phyloP scores from a whole-genome alignment of 1,284 basidiomycete genomes.

The Grifola frondosa region DNA sequence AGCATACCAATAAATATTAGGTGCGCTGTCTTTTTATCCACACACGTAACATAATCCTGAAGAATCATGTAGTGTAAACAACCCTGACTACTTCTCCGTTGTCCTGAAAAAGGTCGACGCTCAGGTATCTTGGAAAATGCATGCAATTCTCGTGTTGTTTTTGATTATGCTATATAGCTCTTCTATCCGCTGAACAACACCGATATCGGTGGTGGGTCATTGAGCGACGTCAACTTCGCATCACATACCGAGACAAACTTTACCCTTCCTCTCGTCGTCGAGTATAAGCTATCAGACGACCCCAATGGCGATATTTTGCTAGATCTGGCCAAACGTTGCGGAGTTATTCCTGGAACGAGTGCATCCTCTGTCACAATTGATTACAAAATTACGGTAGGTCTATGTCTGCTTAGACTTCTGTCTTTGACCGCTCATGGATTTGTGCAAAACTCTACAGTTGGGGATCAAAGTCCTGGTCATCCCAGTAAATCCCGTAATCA shows the following conservation, averaged over 20 bases:
- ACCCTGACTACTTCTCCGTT: constrained; percentile 86
- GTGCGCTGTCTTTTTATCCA: constrained; percentile 26
- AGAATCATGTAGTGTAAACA: constrained; percentile 57
- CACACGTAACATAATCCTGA: background rate
- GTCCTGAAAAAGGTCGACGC: constrained; percentile 71
- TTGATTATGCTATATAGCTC: constrained; percentile 44
- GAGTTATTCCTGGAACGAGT: constrained; percentile 42
- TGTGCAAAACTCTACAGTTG: constrained; percentile 44
- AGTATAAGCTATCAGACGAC: constrained; percentile 65
- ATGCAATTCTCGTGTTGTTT: too few relatives aligned
- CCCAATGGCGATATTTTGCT: constrained; percentile 59
- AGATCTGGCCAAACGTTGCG: constrained; percentile 72
- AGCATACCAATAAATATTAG: constrained; percentile 67
- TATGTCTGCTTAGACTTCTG: background rate
- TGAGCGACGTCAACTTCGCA: constrained; percentile 62
- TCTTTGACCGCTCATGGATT: background rate
- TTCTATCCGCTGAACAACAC: constrained; percentile 75
- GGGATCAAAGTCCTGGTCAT: constrained; percentile 64
- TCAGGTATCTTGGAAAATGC: too few relatives aligned
- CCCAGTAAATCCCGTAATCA: constrained; percentile 69
- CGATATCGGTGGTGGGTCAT: constrained; percentile 65
- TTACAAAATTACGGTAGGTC: constrained; percentile 65
- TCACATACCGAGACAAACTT: constrained; percentile 71
- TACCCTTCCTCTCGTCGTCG: constrained; percentile 78
- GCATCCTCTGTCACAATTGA: constrained; percentile 59